phyloP scores from a whole-genome alignment of 139 green algal species.

The Klebsormidium nitens region DNA sequence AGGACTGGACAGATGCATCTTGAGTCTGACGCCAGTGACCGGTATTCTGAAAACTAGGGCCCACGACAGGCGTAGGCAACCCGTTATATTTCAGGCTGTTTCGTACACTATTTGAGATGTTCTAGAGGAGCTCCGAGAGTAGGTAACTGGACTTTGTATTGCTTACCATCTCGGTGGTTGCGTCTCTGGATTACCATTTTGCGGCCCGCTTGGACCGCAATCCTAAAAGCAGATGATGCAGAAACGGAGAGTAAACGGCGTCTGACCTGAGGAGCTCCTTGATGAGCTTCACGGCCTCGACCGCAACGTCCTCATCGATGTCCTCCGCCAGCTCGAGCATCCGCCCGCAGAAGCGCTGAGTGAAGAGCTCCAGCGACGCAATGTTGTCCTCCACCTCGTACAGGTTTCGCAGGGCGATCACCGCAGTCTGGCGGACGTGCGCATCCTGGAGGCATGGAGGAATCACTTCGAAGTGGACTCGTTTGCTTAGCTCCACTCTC shows the following conservation, averaged over 20 bases:
- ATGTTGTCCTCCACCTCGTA: conserved; percentile 57
- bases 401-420: conserved; percentile 53
- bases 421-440: conserved; percentile 51
- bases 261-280: conserved; percentile 11
- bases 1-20: too few species aligned
- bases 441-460: conserved; percentile 35
- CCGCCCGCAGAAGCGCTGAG: conserved; percentile 63
- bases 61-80: too few species aligned
- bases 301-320: conserved; percentile 55
- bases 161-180: not conserved
- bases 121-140: too few species aligned
- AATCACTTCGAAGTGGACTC: not conserved
- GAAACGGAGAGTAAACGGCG: not conserved
- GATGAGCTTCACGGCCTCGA: conserved; percentile 66
- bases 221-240: not conserved
- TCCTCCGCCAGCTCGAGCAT: conserved; percentile 82
- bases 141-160: not conserved
- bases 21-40: too few species aligned
- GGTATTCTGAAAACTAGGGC: too few species aligned
- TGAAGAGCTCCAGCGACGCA: conserved; percentile 63
- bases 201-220: not conserved
- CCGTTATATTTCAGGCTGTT: too few species aligned
- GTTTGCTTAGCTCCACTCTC: not conserved
- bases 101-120: too few species aligned
- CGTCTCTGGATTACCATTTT: not conserved